A percentile compares a stretch with the other conserved stretches of the same genome.
These are phyloP conservation scores for Quercus rubra DNA, from an alignment of 306 rosid genomes.

Conservation along the genomic window DNA sequence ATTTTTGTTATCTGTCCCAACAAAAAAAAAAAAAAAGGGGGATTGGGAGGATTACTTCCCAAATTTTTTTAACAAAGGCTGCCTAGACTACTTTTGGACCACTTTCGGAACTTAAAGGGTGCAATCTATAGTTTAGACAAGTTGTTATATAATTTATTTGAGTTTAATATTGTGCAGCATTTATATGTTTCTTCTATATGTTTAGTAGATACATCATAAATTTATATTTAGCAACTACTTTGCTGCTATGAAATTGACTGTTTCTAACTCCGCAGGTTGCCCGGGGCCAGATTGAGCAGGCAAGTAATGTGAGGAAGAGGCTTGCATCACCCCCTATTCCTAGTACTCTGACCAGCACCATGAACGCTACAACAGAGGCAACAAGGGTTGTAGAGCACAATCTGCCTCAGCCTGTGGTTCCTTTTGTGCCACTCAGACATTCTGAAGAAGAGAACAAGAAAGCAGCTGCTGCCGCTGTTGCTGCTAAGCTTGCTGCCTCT, in stretches of 20 bases:
- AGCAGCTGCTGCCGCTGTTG: conserved; percentile 84
- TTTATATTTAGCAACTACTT: neutral
- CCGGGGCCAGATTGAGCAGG: conserved; percentile 60
- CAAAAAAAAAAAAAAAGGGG: no score
- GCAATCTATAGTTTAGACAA: no score
- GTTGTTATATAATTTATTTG: neutral
- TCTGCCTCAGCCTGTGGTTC: conserved; percentile 38
- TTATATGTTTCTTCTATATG: neutral
- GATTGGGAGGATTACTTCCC: no score
- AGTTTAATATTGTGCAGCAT: neutral
- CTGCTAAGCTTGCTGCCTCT: conserved; percentile 94
- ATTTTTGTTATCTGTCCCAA: no score
- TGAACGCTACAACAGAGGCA: conserved; percentile 41
- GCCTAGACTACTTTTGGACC: no score
- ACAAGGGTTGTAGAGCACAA: conserved; percentile 37
- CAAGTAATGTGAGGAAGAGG: conserved; percentile 47
- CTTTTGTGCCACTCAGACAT: conserved; percentile 53
- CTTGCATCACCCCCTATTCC: conserved; percentile 20
- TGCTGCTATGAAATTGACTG: neutral
- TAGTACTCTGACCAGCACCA: neutral
- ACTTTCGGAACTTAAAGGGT: no score
- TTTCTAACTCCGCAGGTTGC: conserved; percentile 51
- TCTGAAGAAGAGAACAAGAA: conserved; percentile 79
- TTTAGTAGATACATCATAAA: neutral
- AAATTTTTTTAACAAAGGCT: no score